Evolutionary conservation across 177 flowering plant genomes (phyloP).

Genomic region (Telopea speciosissima): DNA sequence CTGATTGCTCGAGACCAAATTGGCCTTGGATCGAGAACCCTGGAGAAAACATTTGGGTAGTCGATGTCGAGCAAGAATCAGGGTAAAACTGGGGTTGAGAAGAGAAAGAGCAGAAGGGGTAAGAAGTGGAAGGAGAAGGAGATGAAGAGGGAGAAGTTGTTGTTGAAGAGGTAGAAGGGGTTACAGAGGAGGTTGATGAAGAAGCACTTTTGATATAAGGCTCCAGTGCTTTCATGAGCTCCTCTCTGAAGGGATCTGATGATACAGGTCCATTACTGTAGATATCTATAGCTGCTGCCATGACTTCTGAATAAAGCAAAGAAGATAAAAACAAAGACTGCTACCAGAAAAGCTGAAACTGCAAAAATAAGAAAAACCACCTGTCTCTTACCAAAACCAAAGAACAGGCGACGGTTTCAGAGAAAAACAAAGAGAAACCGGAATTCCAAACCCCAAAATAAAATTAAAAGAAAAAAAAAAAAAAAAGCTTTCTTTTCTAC

Average conservation of each 20-base stretch:
- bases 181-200: constrained; percentile 25
- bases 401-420: constrained; percentile 30
- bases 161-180: constrained; percentile 18
- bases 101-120: constrained; percentile 10
- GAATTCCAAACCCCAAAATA: neutral
- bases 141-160: constrained; percentile 16
- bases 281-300: constrained; percentile 62
- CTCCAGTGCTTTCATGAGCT: constrained; percentile 17
- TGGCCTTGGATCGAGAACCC: constrained; percentile 30
- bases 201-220: constrained; percentile 38
- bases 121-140: constrained; percentile 12
- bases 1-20: constrained; percentile 27
- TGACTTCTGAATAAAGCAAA: constrained; percentile 16
- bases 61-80: constrained; percentile 33
- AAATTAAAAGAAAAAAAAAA: too few relatives aligned
- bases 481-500: neutral
- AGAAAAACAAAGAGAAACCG: neutral
- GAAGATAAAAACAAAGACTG: neutral
- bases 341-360: too few relatives aligned
- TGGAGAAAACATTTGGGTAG: constrained; percentile 28
- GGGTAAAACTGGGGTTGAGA: constrained; percentile 18
- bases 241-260: constrained; percentile 11
- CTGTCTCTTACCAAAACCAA: constrained; percentile 48
- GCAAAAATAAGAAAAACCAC: constrained; percentile 9
- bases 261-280: constrained; percentile 1